Evolutionary conservation across 2,329 filamentous ascomycete species (phyloP), one percentile per base, ranked within the genome.

Genomic region (Ploettnerulaceae sp.): DNA sequence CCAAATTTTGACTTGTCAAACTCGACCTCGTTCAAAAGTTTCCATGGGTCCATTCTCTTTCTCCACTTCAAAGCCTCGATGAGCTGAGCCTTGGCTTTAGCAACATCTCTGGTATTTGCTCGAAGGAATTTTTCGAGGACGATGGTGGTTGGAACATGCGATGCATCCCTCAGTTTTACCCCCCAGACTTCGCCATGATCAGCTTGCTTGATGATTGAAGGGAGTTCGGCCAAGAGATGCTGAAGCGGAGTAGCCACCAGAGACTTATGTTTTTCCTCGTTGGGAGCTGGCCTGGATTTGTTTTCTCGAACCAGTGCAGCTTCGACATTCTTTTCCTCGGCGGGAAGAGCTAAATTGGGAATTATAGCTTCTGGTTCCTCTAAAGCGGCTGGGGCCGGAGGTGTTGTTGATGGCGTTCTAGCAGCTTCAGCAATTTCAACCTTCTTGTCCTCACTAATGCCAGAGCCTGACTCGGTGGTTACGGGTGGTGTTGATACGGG

Each of bases 41-140:
- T 77, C 7, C 80, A 63, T 0, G 89, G 89, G 56, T 91, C 75
- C 61, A 81, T 81, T 63, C 83, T 73, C 67, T 85, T 86, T 51
- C 91, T 81, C 89, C 90, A 96, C 57, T 84, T 76, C 32, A 96
- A 74, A 1, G 89, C 90, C 60, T 84, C 81, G 48, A 71, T 73
- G 34, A 97, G 78, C 70, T 96, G 90, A 45, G 83, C 78, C 63
- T 83, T 81, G 12, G 90, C 87, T 63, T 82, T 82, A 43, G 73
- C 72, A 5, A 88, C 65, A 61, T 94, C 82, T 52, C 84, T 82
- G 52, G 82, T 81, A 65, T 96, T 96, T 64, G 90, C 91, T 57
- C 90, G 87, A 46, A 97, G 78, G 70, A 90, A 96, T 72, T 96
- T 97, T 65, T 95, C 89, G 38, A 96, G 74, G 41, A 96, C 79